Base-by-base conservation (phyloP, 1,139 yeast genomes). In the Nadsonia starkeyi-henricii region DNA sequence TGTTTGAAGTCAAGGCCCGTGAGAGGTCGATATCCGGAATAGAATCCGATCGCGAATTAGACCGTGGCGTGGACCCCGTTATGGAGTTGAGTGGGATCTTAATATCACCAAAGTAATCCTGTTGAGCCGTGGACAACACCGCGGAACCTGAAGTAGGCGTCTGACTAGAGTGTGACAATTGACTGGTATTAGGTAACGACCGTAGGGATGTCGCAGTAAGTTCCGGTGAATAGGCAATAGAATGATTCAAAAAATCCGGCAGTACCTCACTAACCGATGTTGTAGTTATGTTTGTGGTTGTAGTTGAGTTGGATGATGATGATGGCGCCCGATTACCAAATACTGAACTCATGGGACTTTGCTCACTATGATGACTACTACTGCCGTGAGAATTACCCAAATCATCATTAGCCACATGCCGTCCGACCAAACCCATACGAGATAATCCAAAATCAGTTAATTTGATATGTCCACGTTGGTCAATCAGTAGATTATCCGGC, bases 401-500 rank as follows among this genome's bases (percentile, higher is more conserved):
- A 5, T 20, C 43, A 17, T 20, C 17, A 7, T 20, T 21, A 13
- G 43, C 42, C 5, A 71, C 71, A 62, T 86, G 96, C 63, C 97
- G 78, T 41, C 89, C 85, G 41, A 86, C 78, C 45, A 89, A 75
- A 21, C 97, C 97, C 71, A 88, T 79, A 61, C 95, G 71, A 3
- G 95, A 85, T 46, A 93, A 72, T 1, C 98, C 99, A 68, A 93
- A 93, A 66, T 93, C 98, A 0, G 96, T 89, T 53, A 93, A 68
- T 62, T 91, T 93, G 55, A 91, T 67, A 66, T 91, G 98, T 0
- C 99, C 99, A 43, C 72, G 70, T 49, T 77, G 72, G 61, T 89
- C 97, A 55, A 93, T 88, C 56, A 93, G 71, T 39, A 93, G 66
- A 58, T 93, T 93, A 61, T 93, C 98, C 0, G 98, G 98, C 62